Evolutionary conservation across 768 basidiomycete genomes (phyloP).

Genomic region (Kwoniella sp.): DNA sequence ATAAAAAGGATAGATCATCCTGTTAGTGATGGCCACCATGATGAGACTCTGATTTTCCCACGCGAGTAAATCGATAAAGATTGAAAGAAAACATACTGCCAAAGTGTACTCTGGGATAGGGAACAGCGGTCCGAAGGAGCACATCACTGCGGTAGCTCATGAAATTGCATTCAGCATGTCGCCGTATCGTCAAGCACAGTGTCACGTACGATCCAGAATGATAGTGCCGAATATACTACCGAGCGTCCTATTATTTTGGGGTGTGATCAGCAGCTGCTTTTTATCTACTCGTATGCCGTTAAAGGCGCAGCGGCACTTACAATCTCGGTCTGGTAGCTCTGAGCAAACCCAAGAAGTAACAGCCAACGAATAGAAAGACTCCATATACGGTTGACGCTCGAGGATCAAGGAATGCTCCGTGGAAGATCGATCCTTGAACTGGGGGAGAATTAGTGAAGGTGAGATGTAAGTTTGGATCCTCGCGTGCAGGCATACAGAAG

Average conservation of each 20-base stretch:
- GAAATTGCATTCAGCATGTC: neutral
- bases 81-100: constrained; percentile 38
- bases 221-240: constrained; percentile 61
- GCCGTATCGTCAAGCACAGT: neutral
- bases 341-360: constrained; percentile 59
- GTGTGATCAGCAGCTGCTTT: neutral
- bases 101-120: constrained; percentile 60
- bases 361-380: constrained; percentile 60
- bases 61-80: neutral
- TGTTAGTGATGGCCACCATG: too few relatives aligned
- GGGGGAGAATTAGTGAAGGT: too few relatives aligned
- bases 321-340: constrained; percentile 61
- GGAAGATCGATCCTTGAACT: constrained; percentile 59
- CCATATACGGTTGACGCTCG: constrained; percentile 61
- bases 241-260: constrained; percentile 51
- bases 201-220: constrained; percentile 54
- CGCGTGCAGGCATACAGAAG: constrained; percentile 24
- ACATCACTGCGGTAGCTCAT: constrained; percentile 53
- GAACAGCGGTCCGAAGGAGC: constrained; percentile 61
- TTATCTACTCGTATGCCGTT: too few relatives aligned
- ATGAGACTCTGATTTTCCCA: too few relatives aligned
- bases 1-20: neutral
- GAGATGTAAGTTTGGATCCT: neutral
- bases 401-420: constrained; percentile 62
- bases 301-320: too few relatives aligned